Conservation (phyloP, 345 rosid genomes). For the Aquilaria sinensis region DNA sequence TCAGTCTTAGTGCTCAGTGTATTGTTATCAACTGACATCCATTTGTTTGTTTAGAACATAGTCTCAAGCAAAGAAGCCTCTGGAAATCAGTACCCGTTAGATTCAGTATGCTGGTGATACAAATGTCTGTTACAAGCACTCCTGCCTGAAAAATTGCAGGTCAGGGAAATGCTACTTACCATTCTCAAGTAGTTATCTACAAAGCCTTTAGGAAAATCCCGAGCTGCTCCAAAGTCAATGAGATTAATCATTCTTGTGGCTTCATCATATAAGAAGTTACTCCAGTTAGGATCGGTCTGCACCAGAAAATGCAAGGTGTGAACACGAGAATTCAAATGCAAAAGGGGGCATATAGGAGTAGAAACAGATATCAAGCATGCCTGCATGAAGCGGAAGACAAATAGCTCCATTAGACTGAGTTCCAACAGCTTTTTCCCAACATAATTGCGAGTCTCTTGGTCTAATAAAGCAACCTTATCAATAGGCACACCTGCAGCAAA, state of each 20-base stretch:
- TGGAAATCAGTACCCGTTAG: no score
- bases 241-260: constrained; percentile 65
- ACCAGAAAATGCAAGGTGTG: constrained; percentile 12
- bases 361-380: constrained; percentile 17
- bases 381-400: constrained; percentile 94
- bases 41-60: no score
- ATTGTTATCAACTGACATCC: no score
- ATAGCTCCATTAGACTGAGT: constrained; percentile 79
- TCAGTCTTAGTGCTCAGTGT: no score
- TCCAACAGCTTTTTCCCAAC: constrained; percentile 83
- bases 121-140: not conserved
- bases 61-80: no score
- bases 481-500: constrained; percentile 63
- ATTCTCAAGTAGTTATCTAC: constrained; percentile 84
- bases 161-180: constrained; percentile 35
- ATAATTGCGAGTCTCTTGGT: constrained; percentile 72
- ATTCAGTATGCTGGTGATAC: no score
- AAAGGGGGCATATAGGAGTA: not conserved
- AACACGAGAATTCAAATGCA: not conserved
- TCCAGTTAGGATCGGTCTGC: constrained; percentile 98
- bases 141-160: not conserved
- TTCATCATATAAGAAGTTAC: constrained; percentile 82
- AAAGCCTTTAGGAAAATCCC: constrained; percentile 79
- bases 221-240: constrained; percentile 95
- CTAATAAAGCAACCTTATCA: constrained; percentile 76